phyloP scores from a whole-genome alignment of 2,329 filamentous ascomycete species.

The Cytospora piceicola region DNA sequence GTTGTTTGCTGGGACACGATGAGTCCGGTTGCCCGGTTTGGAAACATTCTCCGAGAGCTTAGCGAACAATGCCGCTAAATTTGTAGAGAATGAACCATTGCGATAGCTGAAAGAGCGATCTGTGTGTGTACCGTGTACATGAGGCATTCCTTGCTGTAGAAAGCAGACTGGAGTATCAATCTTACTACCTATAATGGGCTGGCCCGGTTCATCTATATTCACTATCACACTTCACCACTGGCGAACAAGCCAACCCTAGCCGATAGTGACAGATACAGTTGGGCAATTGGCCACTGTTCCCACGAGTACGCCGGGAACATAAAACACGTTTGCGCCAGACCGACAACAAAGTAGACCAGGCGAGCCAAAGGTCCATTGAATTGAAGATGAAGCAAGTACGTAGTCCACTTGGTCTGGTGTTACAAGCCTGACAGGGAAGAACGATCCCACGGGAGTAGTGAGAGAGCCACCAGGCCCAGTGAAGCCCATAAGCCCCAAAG shows the following conservation, averaged over 20 bases:
- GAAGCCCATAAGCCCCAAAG: background rate
- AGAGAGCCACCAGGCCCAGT: background rate
- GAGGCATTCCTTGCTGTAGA: no score
- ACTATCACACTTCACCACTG: no score
- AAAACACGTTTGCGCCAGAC: background rate
- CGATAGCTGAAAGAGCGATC: no score
- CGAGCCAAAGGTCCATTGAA: background rate
- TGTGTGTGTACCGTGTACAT: no score
- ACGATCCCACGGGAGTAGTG: background rate
- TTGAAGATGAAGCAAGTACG: background rate
- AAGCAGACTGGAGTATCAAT: no score
- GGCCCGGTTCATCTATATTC: no score
- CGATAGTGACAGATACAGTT: background rate
- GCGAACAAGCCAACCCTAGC: background rate
- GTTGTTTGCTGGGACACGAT: background rate
- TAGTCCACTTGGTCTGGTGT: background rate
- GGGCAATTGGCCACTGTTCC: background rate
- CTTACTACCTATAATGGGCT: no score
- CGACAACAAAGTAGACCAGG: background rate
- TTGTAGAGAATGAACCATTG: background rate
- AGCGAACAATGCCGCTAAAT: background rate
- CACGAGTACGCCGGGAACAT: background rate
- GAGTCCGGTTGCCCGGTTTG: no score
- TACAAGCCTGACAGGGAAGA: constrained; percentile 2
- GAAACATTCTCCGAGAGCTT: background rate